Percentiles rank a stretch among this genome's conserved stretches.
phyloP scores from a whole-genome alignment of 192 early-diverging fungal species.

The Lunasporangiospora selenospora region DNA sequence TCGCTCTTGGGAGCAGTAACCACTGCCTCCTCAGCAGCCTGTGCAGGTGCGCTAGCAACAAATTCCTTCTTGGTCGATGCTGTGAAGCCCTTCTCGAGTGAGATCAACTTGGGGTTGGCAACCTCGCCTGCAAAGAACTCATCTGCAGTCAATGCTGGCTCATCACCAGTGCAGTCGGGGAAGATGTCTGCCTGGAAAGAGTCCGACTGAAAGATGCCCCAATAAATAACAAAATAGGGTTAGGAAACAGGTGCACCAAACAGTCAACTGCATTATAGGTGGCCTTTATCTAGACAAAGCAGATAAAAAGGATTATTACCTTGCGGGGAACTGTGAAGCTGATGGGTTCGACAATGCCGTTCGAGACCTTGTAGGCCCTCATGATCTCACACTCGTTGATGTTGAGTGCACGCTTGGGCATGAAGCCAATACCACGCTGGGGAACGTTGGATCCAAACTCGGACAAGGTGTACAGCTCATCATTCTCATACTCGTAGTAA shows the following conservation, averaged over 20 bases:
- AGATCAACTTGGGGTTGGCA: conserved; percentile 79
- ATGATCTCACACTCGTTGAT: conserved; percentile 91
- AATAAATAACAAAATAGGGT: conserved; percentile 2
- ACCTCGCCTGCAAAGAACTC: conserved; percentile 92
- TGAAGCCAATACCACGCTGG: conserved; percentile 91
- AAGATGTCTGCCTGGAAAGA: conserved; percentile 97
- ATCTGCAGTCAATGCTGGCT: conserved; percentile 86
- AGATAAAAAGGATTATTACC: conserved; percentile 49
- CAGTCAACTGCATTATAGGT: too few species aligned
- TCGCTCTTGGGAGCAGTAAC: conserved; percentile 44
- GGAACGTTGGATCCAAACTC: conserved; percentile 92
- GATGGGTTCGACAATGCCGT: conserved; percentile 91
- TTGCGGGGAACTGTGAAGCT: conserved; percentile 96
- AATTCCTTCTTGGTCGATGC: conserved; percentile 76
- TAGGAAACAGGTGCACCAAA: too few species aligned
- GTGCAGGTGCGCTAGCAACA: conserved; percentile 69
- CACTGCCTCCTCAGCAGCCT: conserved; percentile 41
- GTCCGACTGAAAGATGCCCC: conserved; percentile 72
- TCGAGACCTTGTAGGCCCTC: conserved; percentile 92
- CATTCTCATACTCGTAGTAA: conserved; percentile 98
- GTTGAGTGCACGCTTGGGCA: conserved; percentile 93
- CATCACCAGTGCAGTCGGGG: conserved; percentile 83
- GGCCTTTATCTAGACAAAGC: too few species aligned
- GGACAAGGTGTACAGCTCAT: conserved; percentile 86
- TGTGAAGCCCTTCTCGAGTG: conserved; percentile 75